phyloP scores from a whole-genome alignment of 345 rosid genomes.

The Adansonia digitata region DNA sequence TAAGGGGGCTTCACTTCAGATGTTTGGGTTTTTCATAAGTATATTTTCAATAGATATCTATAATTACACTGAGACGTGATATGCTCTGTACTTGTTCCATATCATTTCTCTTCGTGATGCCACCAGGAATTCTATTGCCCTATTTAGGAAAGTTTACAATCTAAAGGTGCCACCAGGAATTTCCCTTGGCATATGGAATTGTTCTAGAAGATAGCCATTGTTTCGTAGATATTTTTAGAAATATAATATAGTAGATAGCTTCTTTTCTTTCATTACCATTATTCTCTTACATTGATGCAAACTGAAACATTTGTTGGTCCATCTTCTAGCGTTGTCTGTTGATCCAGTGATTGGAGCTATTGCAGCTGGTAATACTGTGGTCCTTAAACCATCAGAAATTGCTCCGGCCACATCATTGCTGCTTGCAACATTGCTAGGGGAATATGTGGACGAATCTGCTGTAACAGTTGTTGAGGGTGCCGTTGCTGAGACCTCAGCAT shows the following conservation, averaged over 20 bases:
- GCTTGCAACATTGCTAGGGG: constrained; percentile 53
- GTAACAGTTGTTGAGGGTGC: constrained; percentile 84
- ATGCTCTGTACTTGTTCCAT: neutral
- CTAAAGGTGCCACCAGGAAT: neutral
- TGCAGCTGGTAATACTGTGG: constrained; percentile 87
- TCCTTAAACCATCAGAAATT: constrained; percentile 88
- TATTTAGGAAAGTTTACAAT: neutral
- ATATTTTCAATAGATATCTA: neutral
- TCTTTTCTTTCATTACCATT: neutral
- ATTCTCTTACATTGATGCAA: neutral
- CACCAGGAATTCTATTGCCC: neutral
- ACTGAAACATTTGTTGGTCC: neutral
- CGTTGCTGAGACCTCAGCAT: constrained; percentile 61
- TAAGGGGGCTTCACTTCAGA: neutral
- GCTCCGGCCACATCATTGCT: constrained; percentile 75
- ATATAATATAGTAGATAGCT: neutral
- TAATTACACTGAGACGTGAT: neutral
- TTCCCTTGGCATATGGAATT: neutral
- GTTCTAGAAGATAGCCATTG: neutral
- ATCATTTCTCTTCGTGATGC: neutral
- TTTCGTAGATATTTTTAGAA: neutral
- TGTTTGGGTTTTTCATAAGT: neutral
- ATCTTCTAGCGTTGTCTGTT: constrained; percentile 50
- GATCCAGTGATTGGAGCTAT: constrained; percentile 95
- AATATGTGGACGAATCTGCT: constrained; percentile 60